Conservation (phyloP, 768 basidiomycete species). For the Pisolithus tinctorius region DNA sequence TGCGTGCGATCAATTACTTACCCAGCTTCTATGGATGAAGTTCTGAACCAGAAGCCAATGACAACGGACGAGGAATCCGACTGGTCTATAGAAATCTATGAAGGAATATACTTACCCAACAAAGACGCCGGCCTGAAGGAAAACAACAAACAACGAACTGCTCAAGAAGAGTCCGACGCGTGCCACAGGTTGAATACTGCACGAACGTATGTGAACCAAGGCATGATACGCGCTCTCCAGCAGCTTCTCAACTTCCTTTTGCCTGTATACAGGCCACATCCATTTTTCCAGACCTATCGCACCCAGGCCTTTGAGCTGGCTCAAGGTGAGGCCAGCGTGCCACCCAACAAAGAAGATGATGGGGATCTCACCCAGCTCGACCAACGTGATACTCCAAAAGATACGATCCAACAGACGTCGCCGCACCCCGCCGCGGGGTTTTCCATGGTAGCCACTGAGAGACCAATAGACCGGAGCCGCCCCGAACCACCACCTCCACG, state of each 20-base stretch:
- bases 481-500: neutral
- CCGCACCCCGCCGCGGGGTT: no score
- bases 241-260: slow-evolving; percentile 4
- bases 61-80: slow-evolving; percentile 17
- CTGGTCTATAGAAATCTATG: slow-evolving; percentile 27
- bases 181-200: no score
- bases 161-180: slow-evolving; percentile 6
- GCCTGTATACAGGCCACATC: slow-evolving; percentile 10
- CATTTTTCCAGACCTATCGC: slow-evolving; percentile 11
- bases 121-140: slow-evolving; percentile 14
- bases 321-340: neutral
- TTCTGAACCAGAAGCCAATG: slow-evolving; percentile 10
- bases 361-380: no score
- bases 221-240: slow-evolving; percentile 4
- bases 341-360: neutral
- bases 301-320: slow-evolving; percentile 1
- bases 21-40: slow-evolving; percentile 1
- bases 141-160: slow-evolving; percentile 1
- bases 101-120: slow-evolving; percentile 9
- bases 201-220: slow-evolving; percentile 6
- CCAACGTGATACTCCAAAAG: neutral
- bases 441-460: neutral
- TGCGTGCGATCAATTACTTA: neutral
- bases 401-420: neutral
- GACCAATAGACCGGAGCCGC: neutral